These are phyloP conservation scores for Lentithecium fluviatile DNA, from an alignment of 495 filamentous ascomycete species.

Conservation along the genomic window DNA sequence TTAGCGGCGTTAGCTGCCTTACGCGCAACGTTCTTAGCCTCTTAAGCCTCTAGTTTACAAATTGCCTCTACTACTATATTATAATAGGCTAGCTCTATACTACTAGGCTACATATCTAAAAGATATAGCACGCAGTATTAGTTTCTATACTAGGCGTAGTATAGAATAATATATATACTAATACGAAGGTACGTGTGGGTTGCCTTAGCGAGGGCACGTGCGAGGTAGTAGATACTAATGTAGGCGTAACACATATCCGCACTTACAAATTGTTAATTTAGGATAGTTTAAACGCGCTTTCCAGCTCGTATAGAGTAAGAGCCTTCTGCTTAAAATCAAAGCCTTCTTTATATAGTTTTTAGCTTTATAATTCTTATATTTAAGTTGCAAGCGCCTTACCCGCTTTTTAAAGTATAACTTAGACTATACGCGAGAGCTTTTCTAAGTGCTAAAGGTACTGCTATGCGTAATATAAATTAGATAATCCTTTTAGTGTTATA, in stretches of 20 bases:
- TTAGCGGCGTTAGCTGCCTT: too few relatives aligned
- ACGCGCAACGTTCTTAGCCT: too few relatives aligned
- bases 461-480: neutral
- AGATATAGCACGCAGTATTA: too few relatives aligned
- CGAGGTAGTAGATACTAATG: too few relatives aligned
- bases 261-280: constrained; percentile 6
- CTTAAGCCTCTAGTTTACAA: neutral
- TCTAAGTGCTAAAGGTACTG: neutral
- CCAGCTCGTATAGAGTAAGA: neutral
- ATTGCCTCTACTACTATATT: neutral
- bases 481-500: too few relatives aligned
- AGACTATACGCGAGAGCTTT: constrained; percentile 1
- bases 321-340: neutral
- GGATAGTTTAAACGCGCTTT: constrained; percentile 3
- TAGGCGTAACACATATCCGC: too few relatives aligned
- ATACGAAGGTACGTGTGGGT: too few relatives aligned
- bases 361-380: constrained; percentile 1
- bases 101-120: too few relatives aligned
- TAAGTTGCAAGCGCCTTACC: constrained; percentile 1
- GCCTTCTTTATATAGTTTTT: neutral
- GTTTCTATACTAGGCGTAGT: too few relatives aligned
- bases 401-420: neutral
- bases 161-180: too few relatives aligned
- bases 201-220: too few relatives aligned
- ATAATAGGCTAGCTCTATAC: too few relatives aligned